A percentile compares a stretch with the other conserved stretches of the same genome.
Conservation (phyloP, 345 rosid species). For the Sisymbrium irio region DNA sequence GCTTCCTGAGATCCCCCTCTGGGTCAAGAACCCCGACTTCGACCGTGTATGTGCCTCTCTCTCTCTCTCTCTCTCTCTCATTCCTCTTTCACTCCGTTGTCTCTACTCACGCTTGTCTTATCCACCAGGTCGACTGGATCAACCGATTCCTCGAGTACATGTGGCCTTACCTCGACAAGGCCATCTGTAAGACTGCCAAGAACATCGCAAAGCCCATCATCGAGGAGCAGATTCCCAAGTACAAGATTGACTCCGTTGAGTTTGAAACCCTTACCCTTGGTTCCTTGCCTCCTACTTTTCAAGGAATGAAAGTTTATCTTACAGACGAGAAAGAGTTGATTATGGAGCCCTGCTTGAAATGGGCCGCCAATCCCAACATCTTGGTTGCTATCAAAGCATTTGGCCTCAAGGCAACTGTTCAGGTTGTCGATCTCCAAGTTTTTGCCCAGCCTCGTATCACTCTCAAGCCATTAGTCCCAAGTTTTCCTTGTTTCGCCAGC, state of each 20-base stretch:
- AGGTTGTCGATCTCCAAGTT: constrained; percentile 92
- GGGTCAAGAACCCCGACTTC: constrained; percentile 92
- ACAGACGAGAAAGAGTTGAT: constrained; percentile 97
- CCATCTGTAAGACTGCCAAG: constrained; percentile 76
- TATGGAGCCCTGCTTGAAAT: constrained; percentile 86
- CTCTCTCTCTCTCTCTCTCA: background rate
- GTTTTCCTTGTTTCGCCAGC: constrained; percentile 93
- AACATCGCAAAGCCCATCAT: constrained; percentile 78
- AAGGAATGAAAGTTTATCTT: constrained; percentile 92
- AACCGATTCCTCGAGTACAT: constrained; percentile 68
- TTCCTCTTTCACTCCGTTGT: background rate
- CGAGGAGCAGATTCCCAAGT: constrained; percentile 88
- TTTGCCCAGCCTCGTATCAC: constrained; percentile 91
- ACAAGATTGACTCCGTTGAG: constrained; percentile 86
- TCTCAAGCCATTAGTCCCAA: constrained; percentile 89
- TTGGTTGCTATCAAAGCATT: constrained; percentile 78
- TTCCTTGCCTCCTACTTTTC: constrained; percentile 84
- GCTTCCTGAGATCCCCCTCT: constrained; percentile 91
- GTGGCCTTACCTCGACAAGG: constrained; percentile 99
- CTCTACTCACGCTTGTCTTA: constrained; percentile 7
- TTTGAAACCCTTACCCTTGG: constrained; percentile 86
- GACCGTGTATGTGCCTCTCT: constrained; percentile 68
- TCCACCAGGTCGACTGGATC: constrained; percentile 78
- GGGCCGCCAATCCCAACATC: constrained; percentile 94
- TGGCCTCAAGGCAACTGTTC: constrained; percentile 88